Evolutionary conservation across 2,329 filamentous ascomycete genomes (phyloP).

Genomic region (Allantophomopsis cytisporea): DNA sequence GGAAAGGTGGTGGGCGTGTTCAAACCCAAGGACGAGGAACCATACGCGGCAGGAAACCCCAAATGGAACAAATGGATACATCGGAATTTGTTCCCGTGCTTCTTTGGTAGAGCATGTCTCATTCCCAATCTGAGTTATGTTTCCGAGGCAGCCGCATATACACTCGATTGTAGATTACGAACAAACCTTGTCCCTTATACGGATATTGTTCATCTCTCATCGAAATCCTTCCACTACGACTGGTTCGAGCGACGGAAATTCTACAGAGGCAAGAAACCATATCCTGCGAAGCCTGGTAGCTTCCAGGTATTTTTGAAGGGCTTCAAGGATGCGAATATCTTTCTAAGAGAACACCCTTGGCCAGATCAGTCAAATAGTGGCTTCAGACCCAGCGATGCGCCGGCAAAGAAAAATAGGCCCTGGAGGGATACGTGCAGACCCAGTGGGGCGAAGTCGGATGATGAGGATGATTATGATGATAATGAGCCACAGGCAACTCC

Average conservation of each 20-base stretch:
- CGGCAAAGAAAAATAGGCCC: conserved; percentile 52
- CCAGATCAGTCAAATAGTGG: conserved; percentile 62
- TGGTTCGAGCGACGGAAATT: conserved; percentile 90
- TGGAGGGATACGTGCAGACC: conserved; percentile 81
- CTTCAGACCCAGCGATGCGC: conserved; percentile 54
- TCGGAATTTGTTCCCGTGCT: conserved; percentile 92
- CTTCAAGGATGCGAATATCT: conserved; percentile 93
- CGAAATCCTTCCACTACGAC: conserved; percentile 95
- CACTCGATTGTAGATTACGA: conserved; percentile 77
- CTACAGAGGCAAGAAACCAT: conserved; percentile 72
- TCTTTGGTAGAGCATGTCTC: conserved; percentile 84
- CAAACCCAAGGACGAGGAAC: conserved; percentile 98
- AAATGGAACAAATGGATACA: conserved; percentile 99
- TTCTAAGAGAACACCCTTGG: conserved; percentile 91
- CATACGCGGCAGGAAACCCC: conserved; percentile 90
- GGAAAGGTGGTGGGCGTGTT: conserved; percentile 96
- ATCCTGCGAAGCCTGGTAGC: conserved; percentile 85
- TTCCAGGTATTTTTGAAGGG: conserved; percentile 97
- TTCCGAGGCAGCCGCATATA: conserved; percentile 92
- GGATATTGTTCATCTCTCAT: conserved; percentile 85
- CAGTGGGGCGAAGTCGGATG: conserved; percentile 33
- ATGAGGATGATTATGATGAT: conserved; percentile 52
- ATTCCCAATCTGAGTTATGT: conserved; percentile 98
- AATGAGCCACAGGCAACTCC: conserved; percentile 17
- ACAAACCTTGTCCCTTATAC: conserved; percentile 94